Conservation (phyloP, 176 grass and related monocot species). For the Oryza nivara region DNA sequence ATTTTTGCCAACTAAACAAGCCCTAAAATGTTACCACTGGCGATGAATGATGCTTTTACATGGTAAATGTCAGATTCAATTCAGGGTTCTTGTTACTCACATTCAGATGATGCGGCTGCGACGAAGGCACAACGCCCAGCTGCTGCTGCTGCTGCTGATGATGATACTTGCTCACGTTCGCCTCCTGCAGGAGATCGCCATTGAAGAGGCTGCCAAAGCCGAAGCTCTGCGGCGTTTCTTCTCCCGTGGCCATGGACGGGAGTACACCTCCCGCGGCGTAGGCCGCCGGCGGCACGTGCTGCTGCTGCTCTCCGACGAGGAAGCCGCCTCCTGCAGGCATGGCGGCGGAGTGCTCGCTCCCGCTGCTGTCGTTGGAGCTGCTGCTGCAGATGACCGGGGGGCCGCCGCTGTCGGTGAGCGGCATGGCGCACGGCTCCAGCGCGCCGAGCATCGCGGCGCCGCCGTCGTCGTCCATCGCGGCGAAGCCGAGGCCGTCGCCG, state of each 20-base stretch:
- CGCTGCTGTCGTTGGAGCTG: constrained; percentile 46
- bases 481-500: neutral
- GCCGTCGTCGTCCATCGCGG: neutral
- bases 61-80: neutral
- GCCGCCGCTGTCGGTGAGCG: constrained; percentile 19
- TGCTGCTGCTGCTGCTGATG: neutral
- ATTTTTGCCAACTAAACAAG: no score
- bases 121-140: neutral
- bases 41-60: neutral
- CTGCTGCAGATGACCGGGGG: constrained; percentile 18
- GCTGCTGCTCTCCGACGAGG: constrained; percentile 38
- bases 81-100: constrained; percentile 1
- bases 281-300: neutral
- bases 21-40: neutral
- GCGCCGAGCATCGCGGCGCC: neutral
- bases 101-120: constrained; percentile 12
- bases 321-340: constrained; percentile 19
- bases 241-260: constrained; percentile 5
- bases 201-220: neutral
- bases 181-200: constrained; percentile 22
- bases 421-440: neutral
- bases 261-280: neutral
- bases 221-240: constrained; percentile 27
- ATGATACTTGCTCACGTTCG: constrained; percentile 4
- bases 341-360: constrained; percentile 39